Base-by-base conservation (phyloP, 345 rosid species). In the Aquilaria yunnanensis region DNA sequence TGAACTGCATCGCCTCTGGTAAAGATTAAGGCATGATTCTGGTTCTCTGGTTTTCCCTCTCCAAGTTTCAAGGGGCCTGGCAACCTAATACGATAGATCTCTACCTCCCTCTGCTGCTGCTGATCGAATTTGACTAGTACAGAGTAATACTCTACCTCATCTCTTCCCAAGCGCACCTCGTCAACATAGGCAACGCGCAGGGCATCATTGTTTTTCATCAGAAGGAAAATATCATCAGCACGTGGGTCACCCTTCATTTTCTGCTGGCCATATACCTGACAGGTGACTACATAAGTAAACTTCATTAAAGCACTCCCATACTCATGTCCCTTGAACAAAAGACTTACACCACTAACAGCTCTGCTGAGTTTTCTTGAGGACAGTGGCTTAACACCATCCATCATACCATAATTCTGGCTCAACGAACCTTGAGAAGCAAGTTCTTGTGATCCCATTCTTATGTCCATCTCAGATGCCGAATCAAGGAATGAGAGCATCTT, bases 41-140 rank as follows among this genome's bases (percentile, higher is more conserved):
- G 98, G 74, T 92, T 92, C 72, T 89, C 96, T 9, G 98, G 98
- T 71, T 92, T 92, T 37, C 98, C 98, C 74, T 92, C 98, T 52
- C 98, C 98, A 49, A 92, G 72, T 80, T 82, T 89, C 76, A 92
- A 62, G 10, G 90, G 84, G 61, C 98, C 98, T 13, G 98, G 98
- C 72, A 92, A 77, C 77, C 78, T 88, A 69, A 92, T 81, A 30
- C 95, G 83, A 74, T 83, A 92, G 54, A 92, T 82, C 76, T 92
- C 96, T n/a, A 83, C 95, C 82, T 92, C 98, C 61, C 64, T 71
- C 66, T 80, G 79, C 76, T 78, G 70, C 77, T 66, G 80, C 69
- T 80, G 92, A 59, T 92, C 96, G 43, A 66, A 92, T 69, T 89
- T 92, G 51, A 87, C 96, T 60, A 92, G 82, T 68, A 92, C 96